Base-by-base conservation (phyloP, 345 rosid genomes). In the Arabis alpina region DNA sequence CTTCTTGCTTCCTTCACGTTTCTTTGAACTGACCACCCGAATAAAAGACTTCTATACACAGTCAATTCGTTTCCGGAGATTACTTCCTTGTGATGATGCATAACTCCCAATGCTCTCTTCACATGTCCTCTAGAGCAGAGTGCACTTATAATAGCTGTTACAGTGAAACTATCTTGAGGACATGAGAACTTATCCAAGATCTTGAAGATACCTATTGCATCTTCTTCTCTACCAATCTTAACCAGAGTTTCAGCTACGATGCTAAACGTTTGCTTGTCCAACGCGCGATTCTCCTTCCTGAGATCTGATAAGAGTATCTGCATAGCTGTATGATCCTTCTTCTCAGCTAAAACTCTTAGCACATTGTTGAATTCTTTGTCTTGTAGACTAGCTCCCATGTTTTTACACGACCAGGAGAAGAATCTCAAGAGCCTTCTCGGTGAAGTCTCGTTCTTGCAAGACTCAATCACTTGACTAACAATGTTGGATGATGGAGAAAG, bases 181-280 rank as follows among this genome's bases (percentile, higher is more conserved):
- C 97, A 93, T 7, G 81, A 83, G 78, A 88, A 87, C 82, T 86
- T 90, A 51, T 88, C 83, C 77, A 93, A 81, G 71, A 85, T 88
- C 88, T 88, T 93, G 80, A 88, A 93, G 66, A 93, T 78, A 14
- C 96, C 93, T 78, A 86, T 78, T 8, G 98, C 97, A 55, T 90
- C 92, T 2, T 87, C 97, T 73, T 93, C 91, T 61, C 80, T 87
- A 70, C 92, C 90, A 48, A 86, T 52, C 68, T 82, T 84, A 77
- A 93, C 93, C 70, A 93, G 68, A 11, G 83, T 76, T 70, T 88
- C 91, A 27, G 88, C 89, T 2, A 88, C 82, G 50, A 87, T 41
- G 58, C 80, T 60, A 67, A 88, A 90, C 37, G 92, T 87, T 48
- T 77, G 89, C 28, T 72, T 66, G 41, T 93, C 96, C 82, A 93